Evolutionary conservation across 192 early-diverging fungal species (phyloP), one percentile per base, ranked within the genome.

Genomic region (Backusella luteola): DNA sequence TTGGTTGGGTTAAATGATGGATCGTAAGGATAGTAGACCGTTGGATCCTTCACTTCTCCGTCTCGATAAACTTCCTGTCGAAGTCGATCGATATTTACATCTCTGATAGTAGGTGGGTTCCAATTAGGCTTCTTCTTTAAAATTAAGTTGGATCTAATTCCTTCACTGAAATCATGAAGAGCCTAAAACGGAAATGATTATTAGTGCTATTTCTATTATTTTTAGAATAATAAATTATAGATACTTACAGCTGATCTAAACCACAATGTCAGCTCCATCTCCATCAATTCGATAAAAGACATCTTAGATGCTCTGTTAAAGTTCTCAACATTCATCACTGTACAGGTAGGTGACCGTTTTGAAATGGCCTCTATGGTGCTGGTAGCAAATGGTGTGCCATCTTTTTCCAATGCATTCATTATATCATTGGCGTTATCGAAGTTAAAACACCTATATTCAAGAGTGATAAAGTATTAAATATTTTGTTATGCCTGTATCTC

Each of bases 261-360:
- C 36, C 85, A 93, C 38, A 98, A 80, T 9, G 84, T 85, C 75
- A 94, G 92, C 81, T 99, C 98, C 88, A 96, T 90, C 42, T 86
- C 74, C 76, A 98, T 92, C 71, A 93, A 93, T 73, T 92, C 86
- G 34, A 88, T 86, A 84, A 99, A 91, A 36, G 88, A 82, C 75
- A 90, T 69, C 12, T 88, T 78, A 38, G 74, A 75, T 6, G 96
- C 96, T 19, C 83, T 81, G 3, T 94, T 88, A 73, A 98, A 85
- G 82, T 95, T 91, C 77, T 89, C 87, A n/a, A 97, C 84, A 19
- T 96, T 95, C 12, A 98, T 89, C 78, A 95, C 95, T 78, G 97
- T 81, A 35, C 92, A 92, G 5, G 92, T 93, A 0, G 98, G 98
- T 15, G 94, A 96, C 79, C 94, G 84, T 26, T 69, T 75, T 74